Evolutionary conservation across 1,284 basidiomycete genomes (phyloP), one percentile per base, ranked within the genome.

Genomic region (Pascua guehoae): DNA sequence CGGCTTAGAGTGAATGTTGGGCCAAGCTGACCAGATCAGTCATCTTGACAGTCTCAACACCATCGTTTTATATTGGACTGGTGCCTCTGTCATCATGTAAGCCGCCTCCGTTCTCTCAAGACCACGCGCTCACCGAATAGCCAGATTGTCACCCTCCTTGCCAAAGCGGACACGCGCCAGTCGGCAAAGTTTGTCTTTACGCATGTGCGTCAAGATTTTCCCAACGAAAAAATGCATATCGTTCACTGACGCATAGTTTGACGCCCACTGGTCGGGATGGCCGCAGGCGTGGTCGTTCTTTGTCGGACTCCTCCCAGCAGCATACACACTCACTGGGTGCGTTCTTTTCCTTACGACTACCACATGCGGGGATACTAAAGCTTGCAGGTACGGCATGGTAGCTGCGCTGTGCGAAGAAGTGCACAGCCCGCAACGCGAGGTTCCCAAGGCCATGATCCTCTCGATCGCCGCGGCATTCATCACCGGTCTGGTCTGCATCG

Each of bases 21-120:
- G n/a, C 42, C 42, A n/a, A 8, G 24, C 47, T 5, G 4, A 10
- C 14, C 9, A 7, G 15, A 43, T 8, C 45, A 73, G 71, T 32
- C 65, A 74, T 51, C 63, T 75, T 11, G 72, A 73, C 48, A 67
- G 64, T 49, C 60, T 75, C 42, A 73, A 79, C 61, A 78, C 72
- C 10, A 49, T 76, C 15, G 76, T 74, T 51, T 66, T 79, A 53
- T 79, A 74, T 57, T 79, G 79, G 78, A 79, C 77, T 7, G 74
- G 65, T 12, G 72, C 71, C 5, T 75, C 75, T 8, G 73, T 77
- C 37, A 57, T 81, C 52, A 70, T 79, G 70, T 71, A 47, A 64
- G 70, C 16, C 1, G 3, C 24, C 24, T 32, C n/a, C n/a, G 24
- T 32, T 32, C 24, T 7, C 24, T 32, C 24, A 32, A 4, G 24